Conservation (phyloP, 2,329 filamentous ascomycete genomes). For the Penicillium sp. region DNA sequence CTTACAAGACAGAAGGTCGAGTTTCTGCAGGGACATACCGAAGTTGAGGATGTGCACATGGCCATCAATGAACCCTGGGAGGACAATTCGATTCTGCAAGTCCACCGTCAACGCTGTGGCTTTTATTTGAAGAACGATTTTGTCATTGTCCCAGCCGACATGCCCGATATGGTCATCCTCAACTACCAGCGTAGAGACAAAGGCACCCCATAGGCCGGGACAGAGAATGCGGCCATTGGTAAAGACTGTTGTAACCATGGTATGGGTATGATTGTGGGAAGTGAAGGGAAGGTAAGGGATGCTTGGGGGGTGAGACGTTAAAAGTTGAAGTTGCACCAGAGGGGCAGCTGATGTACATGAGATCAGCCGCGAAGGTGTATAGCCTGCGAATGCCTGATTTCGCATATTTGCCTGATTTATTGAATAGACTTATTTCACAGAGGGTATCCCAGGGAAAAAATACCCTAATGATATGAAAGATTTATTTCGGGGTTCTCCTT, state of each 20-base stretch:
- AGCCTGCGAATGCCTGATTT: too few relatives aligned
- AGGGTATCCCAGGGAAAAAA: too few relatives aligned
- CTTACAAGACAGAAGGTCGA: conserved; percentile 41
- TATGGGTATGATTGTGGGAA: not conserved
- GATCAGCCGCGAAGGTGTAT: too few relatives aligned
- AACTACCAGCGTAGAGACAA: conserved; percentile 34
- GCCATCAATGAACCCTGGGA: conserved; percentile 50
- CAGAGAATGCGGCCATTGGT: conserved; percentile 27
- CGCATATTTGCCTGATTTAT: too few relatives aligned
- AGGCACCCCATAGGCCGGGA: not conserved
- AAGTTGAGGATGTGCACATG: conserved; percentile 50
- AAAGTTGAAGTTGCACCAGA: too few relatives aligned
- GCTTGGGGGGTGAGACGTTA: too few relatives aligned
- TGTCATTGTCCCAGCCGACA: conserved; percentile 35
- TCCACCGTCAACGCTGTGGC: conserved; percentile 24
- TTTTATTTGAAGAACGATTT: conserved; percentile 11
- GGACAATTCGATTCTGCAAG: conserved; percentile 35
- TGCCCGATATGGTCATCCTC: conserved; percentile 40
- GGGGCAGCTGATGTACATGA: too few relatives aligned
- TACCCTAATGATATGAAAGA: too few relatives aligned
- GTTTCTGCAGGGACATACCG: conserved; percentile 45
- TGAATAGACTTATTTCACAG: too few relatives aligned
- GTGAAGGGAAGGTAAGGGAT: not conserved
- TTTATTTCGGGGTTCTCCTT: too few relatives aligned
- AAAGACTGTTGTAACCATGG: conserved; percentile 16